phyloP scores from a whole-genome alignment of 164 flowering plant genomes.

The Euptelea pleiosperma region DNA sequence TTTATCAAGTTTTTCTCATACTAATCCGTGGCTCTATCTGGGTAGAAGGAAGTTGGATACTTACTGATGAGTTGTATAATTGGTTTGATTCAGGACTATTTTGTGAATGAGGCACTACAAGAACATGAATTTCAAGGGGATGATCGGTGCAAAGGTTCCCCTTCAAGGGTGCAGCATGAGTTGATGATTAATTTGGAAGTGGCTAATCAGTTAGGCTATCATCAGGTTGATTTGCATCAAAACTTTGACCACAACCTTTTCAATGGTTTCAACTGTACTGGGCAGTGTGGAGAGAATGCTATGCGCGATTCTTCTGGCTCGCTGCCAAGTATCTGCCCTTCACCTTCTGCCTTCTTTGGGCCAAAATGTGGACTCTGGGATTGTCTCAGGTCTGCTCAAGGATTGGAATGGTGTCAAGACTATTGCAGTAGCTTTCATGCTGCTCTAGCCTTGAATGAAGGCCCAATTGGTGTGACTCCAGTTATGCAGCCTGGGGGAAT shows the following conservation, averaged over 20 bases:
- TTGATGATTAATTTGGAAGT: slow-evolving; percentile 33
- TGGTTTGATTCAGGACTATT: slow-evolving; percentile 37
- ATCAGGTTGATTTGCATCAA: slow-evolving; percentile 52
- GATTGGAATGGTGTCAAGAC: slow-evolving; percentile 67
- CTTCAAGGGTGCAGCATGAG: slow-evolving; percentile 30
- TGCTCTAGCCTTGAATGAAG: slow-evolving; percentile 70
- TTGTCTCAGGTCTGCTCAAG: slow-evolving; percentile 88
- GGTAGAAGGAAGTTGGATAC: no score
- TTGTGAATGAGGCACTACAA: slow-evolving; percentile 35
- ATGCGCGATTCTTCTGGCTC: slow-evolving; percentile 35
- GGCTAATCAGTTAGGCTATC: slow-evolving; percentile 39
- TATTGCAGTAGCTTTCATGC: slow-evolving; percentile 85
- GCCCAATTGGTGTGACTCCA: slow-evolving; percentile 86
- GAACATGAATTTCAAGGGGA: slow-evolving; percentile 36
- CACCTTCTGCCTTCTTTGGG: slow-evolving; percentile 87
- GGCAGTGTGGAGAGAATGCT: slow-evolving; percentile 38
- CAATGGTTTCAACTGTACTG: slow-evolving; percentile 29
- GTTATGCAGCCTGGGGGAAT: slow-evolving; percentile 87
- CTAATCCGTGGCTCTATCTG: no score
- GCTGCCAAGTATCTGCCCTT: slow-evolving; percentile 55
- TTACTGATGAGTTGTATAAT: slow-evolving; percentile 1
- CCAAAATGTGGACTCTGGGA: slow-evolving; percentile 99
- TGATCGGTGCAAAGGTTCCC: slow-evolving; percentile 46
- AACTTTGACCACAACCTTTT: slow-evolving; percentile 43
- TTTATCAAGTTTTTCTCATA: neutral